Base-by-base conservation (phyloP, 2,329 filamentous ascomycete species). In the Escovopsis sp. region DNA sequence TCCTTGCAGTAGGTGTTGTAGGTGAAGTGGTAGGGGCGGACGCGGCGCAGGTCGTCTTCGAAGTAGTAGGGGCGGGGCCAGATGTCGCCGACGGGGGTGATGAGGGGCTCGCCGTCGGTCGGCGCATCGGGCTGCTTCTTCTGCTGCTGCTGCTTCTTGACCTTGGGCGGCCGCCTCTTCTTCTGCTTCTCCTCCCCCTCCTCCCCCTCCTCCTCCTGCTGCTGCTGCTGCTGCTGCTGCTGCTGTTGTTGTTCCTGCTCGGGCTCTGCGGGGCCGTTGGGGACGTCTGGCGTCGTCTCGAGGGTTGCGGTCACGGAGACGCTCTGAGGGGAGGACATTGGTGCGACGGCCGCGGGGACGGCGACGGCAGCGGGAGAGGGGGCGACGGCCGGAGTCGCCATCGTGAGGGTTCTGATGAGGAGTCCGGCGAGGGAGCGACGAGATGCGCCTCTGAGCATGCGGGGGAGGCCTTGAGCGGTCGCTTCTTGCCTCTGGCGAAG, bases 1-100 rank as follows among this genome's bases (percentile, higher is more conserved):
- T 94, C 74, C 63, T 96, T 98, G 68, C 84, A 91, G 64, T 77
- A 86, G 0, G 89, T 95, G 57, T 94, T 93, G 68, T 95, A 95
- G 3, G 88, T 95, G 60, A 73, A 95, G 58, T 91, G 78, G 57
- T 98, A 96, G 4, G 89, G 89, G 35, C 71, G 72, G 29, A 95
- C 81, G 48, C 86, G 79, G 39, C 88, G 80, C 47, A 98, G 66
- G 8, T 84, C 87, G 51, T 81, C 80, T 52, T 94, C 81, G 47
- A 94, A 69, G 53, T 81, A 82, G 62, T 95, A 96, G 1, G 86
- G 87, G 43, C 66, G 63, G 8, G 72, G 74, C 67, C 65, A 71
- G 16, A 62, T 49, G 40, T 64, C 57, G 27, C 53, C 56, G 6
- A 53, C 48, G 4, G 64, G 57, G 15, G 56, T 61, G 35, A 57